Conservation (phyloP, 495 filamentous ascomycete species). For the Friedmanniomyces endolithicus region DNA sequence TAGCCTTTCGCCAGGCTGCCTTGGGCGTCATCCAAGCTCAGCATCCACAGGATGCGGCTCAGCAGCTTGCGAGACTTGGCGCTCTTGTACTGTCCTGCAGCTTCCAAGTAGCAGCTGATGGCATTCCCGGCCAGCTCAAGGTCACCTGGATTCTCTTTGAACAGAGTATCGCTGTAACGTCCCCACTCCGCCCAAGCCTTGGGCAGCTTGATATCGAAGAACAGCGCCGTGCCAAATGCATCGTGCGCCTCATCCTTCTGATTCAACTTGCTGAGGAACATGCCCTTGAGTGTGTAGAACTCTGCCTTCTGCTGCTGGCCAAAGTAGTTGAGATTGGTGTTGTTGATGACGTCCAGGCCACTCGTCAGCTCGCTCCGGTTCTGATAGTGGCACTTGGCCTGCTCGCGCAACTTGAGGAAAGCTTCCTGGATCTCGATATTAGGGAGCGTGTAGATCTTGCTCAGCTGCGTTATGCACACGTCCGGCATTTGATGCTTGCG, state of each 20-base stretch:
- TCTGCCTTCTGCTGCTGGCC: constrained; percentile 92
- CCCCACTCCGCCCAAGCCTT: constrained; percentile 99
- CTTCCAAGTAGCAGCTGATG: constrained; percentile 90
- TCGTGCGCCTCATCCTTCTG: constrained; percentile 82
- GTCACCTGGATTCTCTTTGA: constrained; percentile 75
- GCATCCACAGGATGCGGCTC: constrained; percentile 89
- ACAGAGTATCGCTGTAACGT: constrained; percentile 88
- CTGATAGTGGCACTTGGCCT: constrained; percentile 97
- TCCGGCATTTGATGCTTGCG: constrained; percentile 94
- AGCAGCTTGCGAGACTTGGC: constrained; percentile 91
- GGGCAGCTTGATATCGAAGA: constrained; percentile 83
- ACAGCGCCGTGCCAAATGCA: constrained; percentile 86
- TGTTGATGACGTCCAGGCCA: constrained; percentile 96
- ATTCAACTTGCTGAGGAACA: constrained; percentile 91
- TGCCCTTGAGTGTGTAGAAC: constrained; percentile 97
- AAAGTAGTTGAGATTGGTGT: constrained; percentile 98
- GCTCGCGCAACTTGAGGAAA: constrained; percentile 91
- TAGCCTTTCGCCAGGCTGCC: constrained; percentile 69
- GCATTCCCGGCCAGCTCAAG: constrained; percentile 75
- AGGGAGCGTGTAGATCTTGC: constrained; percentile 92
- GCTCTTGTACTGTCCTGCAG: constrained; percentile 89
- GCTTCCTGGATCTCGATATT: constrained; percentile 99
- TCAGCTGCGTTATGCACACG: constrained; percentile 91
- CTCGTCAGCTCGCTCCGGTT: constrained; percentile 80
- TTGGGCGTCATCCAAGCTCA: constrained; percentile 83